Conservation (phyloP, 2,329 filamentous ascomycete genomes). For the Penicillium sp. region DNA sequence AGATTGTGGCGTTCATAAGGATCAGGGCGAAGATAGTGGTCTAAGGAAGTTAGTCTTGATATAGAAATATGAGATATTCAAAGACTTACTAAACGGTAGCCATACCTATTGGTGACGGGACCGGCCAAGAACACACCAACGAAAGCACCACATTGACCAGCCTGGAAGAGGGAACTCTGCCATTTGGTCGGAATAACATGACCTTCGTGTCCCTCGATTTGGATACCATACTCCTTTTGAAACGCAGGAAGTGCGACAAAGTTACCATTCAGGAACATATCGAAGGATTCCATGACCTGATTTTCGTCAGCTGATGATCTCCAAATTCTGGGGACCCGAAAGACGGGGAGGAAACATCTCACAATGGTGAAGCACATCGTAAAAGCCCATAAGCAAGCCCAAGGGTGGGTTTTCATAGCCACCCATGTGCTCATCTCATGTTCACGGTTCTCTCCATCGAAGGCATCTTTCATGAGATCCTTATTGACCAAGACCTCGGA, state of each 20-base stretch:
- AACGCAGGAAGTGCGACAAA: constrained; percentile 47
- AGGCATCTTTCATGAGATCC: constrained; percentile 43
- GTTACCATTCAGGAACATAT: constrained; percentile 50
- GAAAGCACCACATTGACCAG: constrained; percentile 58
- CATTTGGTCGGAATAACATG: constrained; percentile 43
- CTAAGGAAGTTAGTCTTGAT: constrained; percentile 8
- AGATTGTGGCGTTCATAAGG: constrained; percentile 58
- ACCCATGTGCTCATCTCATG: constrained; percentile 42
- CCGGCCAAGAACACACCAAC: constrained; percentile 60
- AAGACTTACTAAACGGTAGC: constrained; percentile 51
- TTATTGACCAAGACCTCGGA: constrained; percentile 37
- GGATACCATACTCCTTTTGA: constrained; percentile 39
- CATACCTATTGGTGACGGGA: constrained; percentile 58
- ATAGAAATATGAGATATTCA: too few species aligned
- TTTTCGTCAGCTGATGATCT: neutral
- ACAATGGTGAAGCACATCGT: constrained; percentile 53
- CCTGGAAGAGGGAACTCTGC: constrained; percentile 57
- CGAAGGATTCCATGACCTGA: constrained; percentile 54
- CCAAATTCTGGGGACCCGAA: neutral
- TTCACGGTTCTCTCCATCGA: constrained; percentile 47
- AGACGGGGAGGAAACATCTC: constrained; percentile 3
- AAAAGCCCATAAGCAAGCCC: constrained; percentile 50
- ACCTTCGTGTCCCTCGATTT: neutral
- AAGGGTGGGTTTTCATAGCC: constrained; percentile 43
- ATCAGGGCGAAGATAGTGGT: constrained; percentile 57